Evolutionary conservation across 768 basidiomycete species (phyloP), one percentile per base, ranked within the genome.

Genomic region (Ramaria rubella): DNA sequence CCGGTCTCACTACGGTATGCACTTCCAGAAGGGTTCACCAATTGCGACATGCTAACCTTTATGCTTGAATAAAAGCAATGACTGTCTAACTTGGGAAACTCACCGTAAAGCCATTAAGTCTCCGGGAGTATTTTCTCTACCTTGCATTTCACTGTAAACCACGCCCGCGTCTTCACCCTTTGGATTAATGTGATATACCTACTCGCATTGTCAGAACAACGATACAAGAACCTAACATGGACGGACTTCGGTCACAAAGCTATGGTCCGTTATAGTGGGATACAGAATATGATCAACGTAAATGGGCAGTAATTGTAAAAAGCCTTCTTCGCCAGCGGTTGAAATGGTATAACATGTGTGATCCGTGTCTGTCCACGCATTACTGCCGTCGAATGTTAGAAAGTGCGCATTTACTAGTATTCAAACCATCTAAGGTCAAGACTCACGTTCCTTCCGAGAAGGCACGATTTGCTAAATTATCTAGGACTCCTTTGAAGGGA

Each of bases 1-100:
- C 96, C 96, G 0, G 94, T 98, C 77, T 99, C 96, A 62, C 92
- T 94, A 26, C 94, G 81, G 65, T 98, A 96, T 6, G 83, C 96
- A 66, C 89, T 97, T 19, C 79, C 82, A 36, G 78, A 70, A 27
- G 89, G 87, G 64, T 96, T 91, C 34, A 93, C 63, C n/a, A 86
- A 68, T 23, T 86, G 83, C 67, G 96, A 93, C 57, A 81, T 73
- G 31, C 90, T 94, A 64, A 30, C 52, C 38, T 52, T 21, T 17
- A n/a, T 4, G n/a, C 40, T 2, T 19, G n/a, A 42, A 19, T n/a
- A 7, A 42, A 7, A 7, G 11, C 21, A 53, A 29, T 48, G 24
- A 23, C 31, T 45, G 14, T 44, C 8, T 11, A 15, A 15, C 44
- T 27, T 6, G 19, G 1, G 12, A 5, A 34, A 75, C 82, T 42